Base-by-base conservation (phyloP, 805 yeast species). In the Pichia scutulata region DNA sequence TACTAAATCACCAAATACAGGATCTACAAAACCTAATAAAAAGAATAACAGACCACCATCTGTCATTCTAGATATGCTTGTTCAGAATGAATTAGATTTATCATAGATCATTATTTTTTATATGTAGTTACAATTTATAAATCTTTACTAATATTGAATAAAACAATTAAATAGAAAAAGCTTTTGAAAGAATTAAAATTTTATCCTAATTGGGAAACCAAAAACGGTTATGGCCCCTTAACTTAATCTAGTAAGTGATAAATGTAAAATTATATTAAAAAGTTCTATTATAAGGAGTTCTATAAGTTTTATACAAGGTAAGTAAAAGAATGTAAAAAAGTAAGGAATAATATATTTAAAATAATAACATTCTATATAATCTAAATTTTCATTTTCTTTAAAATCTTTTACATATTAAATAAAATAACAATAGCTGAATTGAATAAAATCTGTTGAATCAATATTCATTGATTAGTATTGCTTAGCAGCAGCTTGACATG, bases 401-500 rank as follows among this genome's bases (percentile, higher is more conserved):
- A n/a, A 7, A n/a, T 33, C 37, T 33, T 33, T 33, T 33, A 33
- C n/a, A 33, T 33, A 33, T 16, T 33, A 33, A 3, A n/a, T 5
- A 33, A 16, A 33, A 33, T 16, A 33, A 16, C 19, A 33, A 16
- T 33, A n/a, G n/a, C 5, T 33, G n/a, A 28, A 28, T 28, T 28
- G 14, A 28, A 28, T 28, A 28, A 28, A 28, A 8, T 28, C 4
- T 6, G 9, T 6, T 25, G 9, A 28, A 28, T 10, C 30, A 33
- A 33, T 7, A 25, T 25, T 25, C 26, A 25, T 25, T 25, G 26
- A 13, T 59, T 81, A 90, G 69, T 86, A 90, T 61, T 79, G 87
- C 58, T 83, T 79, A 49, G 96, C 77, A 60, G 97, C 96, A 70
- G 86, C 89, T 74, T 93, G 97, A 72, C 99, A 93, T 21, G 97